Evolutionary conservation across 192 early-diverging fungal species (phyloP).

Genomic region (Backusella liffmaniae): DNA sequence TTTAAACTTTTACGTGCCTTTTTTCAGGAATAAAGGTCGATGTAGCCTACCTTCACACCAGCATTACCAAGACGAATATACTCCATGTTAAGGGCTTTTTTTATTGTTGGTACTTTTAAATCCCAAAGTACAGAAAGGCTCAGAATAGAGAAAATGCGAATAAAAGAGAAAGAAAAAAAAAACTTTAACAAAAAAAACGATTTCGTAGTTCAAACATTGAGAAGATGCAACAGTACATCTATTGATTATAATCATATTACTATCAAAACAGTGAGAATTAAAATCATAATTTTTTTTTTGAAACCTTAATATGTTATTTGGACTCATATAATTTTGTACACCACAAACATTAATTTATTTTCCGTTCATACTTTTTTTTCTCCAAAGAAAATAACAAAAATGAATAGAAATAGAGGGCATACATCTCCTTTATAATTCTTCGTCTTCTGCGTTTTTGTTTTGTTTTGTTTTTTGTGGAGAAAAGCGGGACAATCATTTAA

Average conservation of each 20-base stretch:
- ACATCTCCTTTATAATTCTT: neutral
- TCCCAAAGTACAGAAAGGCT: neutral
- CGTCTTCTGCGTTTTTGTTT: neutral
- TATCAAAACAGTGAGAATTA: neutral
- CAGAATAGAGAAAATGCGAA: neutral
- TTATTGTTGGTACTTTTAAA: neutral
- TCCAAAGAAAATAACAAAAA: neutral
- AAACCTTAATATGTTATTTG: neutral
- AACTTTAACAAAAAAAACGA: neutral
- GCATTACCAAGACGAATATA: conserved; percentile 12
- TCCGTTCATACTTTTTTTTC: neutral
- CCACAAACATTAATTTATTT: neutral
- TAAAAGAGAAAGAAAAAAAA: neutral
- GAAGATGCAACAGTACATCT: neutral
- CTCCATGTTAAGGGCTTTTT: neutral
- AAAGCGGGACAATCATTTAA: neutral
- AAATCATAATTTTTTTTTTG: neutral
- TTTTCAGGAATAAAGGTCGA: neutral
- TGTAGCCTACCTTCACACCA: neutral
- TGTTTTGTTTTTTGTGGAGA: neutral
- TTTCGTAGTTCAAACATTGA: neutral
- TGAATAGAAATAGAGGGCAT: neutral
- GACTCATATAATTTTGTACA: neutral
- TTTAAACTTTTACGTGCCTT: neutral
- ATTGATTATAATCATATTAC: neutral